Evolutionary conservation across 2,329 filamentous ascomycete genomes (phyloP), one percentile per base, ranked within the genome.

Genomic region (Fusarium praegraminearum): DNA sequence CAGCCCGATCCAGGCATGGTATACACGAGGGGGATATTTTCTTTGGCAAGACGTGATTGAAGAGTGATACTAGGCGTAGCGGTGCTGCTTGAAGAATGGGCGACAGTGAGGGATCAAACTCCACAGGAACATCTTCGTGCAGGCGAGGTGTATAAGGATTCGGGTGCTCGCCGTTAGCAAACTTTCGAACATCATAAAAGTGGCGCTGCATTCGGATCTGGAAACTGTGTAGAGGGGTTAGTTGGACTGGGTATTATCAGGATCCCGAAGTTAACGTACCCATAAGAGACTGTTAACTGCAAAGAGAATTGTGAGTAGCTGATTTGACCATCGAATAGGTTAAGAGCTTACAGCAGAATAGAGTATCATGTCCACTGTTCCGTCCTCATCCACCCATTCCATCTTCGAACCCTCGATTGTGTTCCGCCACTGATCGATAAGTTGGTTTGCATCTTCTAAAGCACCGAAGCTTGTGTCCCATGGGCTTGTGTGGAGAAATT

Each of bases 11-110:
- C 12, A 75, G 49, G 6, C 71, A 64, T n/a, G 63, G 44, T 9
- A 73, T 58, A 22, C 71, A 75, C 2, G 73, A 67, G 3, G 73
- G 73, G 11, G 73, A 75, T 24, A 71, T 28, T 13, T 73, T 74
- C 35, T 71, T 58, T 13, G 73, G 59, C 7, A 51, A 45, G 10
- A 74, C 36, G 10, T 52, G 49, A 7, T 63, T 68, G 47, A 75
- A 70, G 11, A 75, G 59, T 18, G 58, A 49, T 15, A 73, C 43
- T 4, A 75, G 47, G 3, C 54, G 61, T 6, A 75, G 45, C 5
- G 73, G 62, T 15, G 58, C 59, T 20, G 58, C 59, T 20, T 73
- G 70, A 9, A 74, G 38, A 67, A 52, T 11, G 55, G 62, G 18
- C 43, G 46, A 50, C 16, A 66, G 12, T 22, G 50, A 65, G 20